Percentiles rank a stretch among this genome's conserved stretches.
These are phyloP conservation scores for Nothopassalora personata DNA, from an alignment of 2,329 filamentous ascomycete genomes.

Conservation along the genomic window DNA sequence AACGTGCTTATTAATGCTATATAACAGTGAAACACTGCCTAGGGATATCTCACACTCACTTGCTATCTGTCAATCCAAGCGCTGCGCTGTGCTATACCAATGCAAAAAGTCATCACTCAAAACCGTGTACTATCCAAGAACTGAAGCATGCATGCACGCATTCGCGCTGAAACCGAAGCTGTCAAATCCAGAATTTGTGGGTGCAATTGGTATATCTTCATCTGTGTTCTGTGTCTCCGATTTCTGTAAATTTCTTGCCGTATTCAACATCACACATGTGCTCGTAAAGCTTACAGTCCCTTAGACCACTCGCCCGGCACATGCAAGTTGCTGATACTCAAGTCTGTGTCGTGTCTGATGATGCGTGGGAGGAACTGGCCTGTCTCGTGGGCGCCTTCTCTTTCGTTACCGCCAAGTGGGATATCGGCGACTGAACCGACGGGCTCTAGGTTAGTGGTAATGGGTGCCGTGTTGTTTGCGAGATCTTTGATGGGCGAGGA, in stretches of 20 bases:
- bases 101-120: background rate
- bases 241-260: background rate
- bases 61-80: background rate
- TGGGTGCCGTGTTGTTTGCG: background rate
- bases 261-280: background rate
- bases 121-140: background rate
- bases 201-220: background rate
- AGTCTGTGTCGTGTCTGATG: slow-evolving; percentile 42
- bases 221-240: background rate
- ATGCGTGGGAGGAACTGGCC: slow-evolving; percentile 47
- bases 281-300: background rate
- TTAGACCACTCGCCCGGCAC: slow-evolving; percentile 58
- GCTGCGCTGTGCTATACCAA: background rate
- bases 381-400: slow-evolving; percentile 31
- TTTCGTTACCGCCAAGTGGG: slow-evolving; percentile 30
- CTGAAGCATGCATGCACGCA: background rate
- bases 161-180: background rate
- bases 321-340: slow-evolving; percentile 59
- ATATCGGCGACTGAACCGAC: slow-evolving; percentile 5
- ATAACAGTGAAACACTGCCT: background rate
- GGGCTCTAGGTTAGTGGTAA: background rate
- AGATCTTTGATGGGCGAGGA: background rate
- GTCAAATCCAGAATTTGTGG: background rate
- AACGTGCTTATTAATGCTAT: background rate
- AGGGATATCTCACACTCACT: background rate